These are phyloP conservation scores for Corymbia calophylla DNA, from an alignment of 441 rosid genomes.

Conservation along the genomic window DNA sequence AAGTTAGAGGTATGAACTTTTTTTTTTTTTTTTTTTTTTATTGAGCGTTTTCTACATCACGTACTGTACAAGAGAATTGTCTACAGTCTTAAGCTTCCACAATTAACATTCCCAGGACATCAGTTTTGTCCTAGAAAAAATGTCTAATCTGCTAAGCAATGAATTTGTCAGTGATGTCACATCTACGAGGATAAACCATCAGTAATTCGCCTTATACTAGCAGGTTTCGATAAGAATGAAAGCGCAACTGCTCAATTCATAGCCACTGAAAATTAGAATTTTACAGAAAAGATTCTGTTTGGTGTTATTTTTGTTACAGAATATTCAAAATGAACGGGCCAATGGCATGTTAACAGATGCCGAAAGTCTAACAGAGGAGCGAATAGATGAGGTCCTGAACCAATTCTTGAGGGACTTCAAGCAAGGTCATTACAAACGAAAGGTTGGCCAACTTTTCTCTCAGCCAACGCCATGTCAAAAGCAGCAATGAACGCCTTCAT, in stretches of 20 bases:
- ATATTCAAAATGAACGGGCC: slow-evolving; percentile 14
- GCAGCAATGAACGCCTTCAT: slow-evolving; percentile 32
- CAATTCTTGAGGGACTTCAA: slow-evolving; percentile 23
- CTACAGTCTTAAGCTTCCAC: background rate
- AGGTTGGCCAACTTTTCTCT: slow-evolving; percentile 19
- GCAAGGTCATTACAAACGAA: slow-evolving; percentile 16
- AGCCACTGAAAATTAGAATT: background rate
- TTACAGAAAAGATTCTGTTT: background rate
- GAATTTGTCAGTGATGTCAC: background rate
- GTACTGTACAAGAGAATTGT: background rate
- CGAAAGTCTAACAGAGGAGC: slow-evolving; percentile 25
- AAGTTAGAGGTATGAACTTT: background rate
- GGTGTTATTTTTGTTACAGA: background rate
- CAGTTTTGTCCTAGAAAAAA: background rate
- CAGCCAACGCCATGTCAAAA: slow-evolving; percentile 25
- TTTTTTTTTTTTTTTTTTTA: too few relatives aligned
- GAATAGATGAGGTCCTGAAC: slow-evolving; percentile 17
- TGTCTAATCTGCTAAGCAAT: background rate
- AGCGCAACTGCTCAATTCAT: background rate
- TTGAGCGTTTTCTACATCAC: background rate
- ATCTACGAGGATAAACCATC: background rate
- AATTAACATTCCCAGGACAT: background rate
- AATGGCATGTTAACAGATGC: slow-evolving; percentile 13
- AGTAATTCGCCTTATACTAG: background rate
- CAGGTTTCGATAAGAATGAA: background rate